Evolutionary conservation across 805 yeast genomes (phyloP).

Genomic region (Cyberlindnera amylophila): DNA sequence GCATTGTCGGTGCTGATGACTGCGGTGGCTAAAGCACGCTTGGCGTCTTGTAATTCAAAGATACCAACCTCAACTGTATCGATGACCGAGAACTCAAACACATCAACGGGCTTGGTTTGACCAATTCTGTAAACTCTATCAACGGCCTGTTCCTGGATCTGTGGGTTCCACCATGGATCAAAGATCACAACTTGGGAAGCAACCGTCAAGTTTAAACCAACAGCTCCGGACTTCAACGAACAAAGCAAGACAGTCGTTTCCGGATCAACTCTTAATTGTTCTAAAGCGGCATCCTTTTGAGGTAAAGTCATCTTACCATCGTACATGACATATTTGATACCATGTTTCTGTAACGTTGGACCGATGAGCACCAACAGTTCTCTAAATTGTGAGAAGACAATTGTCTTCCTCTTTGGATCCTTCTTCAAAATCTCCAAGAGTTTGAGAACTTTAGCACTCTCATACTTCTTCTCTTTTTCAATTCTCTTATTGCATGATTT

Average conservation of each 20-base stretch:
- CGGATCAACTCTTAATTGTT: slow-evolving; percentile 28
- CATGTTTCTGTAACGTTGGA: slow-evolving; percentile 28
- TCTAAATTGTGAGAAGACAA: slow-evolving; percentile 43
- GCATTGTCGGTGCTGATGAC: slow-evolving; percentile 65
- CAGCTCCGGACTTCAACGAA: slow-evolving; percentile 89
- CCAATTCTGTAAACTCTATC: slow-evolving; percentile 93
- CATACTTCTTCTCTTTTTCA: slow-evolving; percentile 15
- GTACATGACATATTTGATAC: slow-evolving; percentile 31
- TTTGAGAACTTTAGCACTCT: slow-evolving; percentile 34
- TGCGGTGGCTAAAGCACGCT: slow-evolving; percentile 68
- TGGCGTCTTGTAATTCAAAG: slow-evolving; percentile 78
- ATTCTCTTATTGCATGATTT: slow-evolving; percentile 13
- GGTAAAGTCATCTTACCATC: slow-evolving; percentile 33
- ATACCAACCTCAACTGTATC: slow-evolving; percentile 80
- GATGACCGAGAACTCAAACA: slow-evolving; percentile 70
- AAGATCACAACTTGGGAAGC: slow-evolving; percentile 80
- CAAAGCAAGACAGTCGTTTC: slow-evolving; percentile 47
- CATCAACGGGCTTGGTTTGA: slow-evolving; percentile 66
- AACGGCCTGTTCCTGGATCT: slow-evolving; percentile 84
- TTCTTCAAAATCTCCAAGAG: slow-evolving; percentile 32
- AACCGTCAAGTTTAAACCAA: slow-evolving; percentile 79
- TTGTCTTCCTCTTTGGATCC: slow-evolving; percentile 37
- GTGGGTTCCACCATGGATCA: slow-evolving; percentile 98
- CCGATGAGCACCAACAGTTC: slow-evolving; percentile 31
- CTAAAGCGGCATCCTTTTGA: slow-evolving; percentile 30